Base-by-base conservation (phyloP, 2,329 filamentous ascomycete genomes). In the Blastomyces parvus region DNA sequence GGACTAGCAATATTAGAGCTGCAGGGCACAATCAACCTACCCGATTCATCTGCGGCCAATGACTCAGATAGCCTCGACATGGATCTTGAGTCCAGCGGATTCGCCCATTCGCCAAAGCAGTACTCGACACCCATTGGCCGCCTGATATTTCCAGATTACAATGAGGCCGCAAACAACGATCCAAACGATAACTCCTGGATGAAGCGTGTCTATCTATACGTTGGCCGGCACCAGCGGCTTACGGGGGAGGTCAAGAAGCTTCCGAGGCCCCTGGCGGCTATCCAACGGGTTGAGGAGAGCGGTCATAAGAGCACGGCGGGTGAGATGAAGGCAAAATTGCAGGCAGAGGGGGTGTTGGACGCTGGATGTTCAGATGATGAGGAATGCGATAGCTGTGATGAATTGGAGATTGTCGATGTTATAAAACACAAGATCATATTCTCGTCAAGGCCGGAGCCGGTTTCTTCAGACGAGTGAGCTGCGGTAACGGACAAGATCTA, bases 161-260 rank as follows among this genome's bases (percentile, higher is more conserved):
- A 84, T 61, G 76, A 84, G 9, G 78, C 83, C 36, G 42, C 30
- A 42, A n/a, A 59, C 8, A 77, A 74, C 22, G 64, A 69, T 57
- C 62, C 73, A 64, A 69, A 74, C 0, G 79, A 79, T 19, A 83
- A 85, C 69, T 83, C 83, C 11, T 97, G 92, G 92, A 96, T 93
- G 89, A 95, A 91, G 77, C 83, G 85, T 44, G 91, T 93, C 36
- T 90, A 96, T 72, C 79, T 97, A 59, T 96, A 93, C 72, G 84
- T 97, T 4, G 94, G 93, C 6, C 85, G 88, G 71, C 89, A 97
- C 73, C 94, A 97, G 78, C 84, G 92, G 65, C 83, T 97, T 72
- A 89, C 86, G 0, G 94, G 94, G 3, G 91, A 97, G 75, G 86
- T 96, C 59, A 96, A 91, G 81, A 96, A 91, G 76, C 77, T 97